Evolutionary conservation across 2,329 filamentous ascomycete species (phyloP), one percentile per base, ranked within the genome.

Genomic region (Arthrobotrys sinensis): DNA sequence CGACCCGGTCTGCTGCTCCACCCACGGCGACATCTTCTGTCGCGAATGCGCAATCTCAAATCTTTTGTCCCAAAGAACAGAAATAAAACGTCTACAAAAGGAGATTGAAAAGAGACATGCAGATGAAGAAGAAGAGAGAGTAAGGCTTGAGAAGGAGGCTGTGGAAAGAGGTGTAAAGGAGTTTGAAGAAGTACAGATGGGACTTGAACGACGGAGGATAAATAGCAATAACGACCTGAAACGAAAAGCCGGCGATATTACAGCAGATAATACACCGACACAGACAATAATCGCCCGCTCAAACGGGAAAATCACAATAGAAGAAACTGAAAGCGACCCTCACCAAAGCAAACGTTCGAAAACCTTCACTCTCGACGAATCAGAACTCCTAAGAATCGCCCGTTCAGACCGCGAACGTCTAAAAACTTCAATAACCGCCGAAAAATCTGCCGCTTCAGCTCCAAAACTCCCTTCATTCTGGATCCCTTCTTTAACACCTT

Each of bases 41-140:
- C 91, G 93, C 81, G 96, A 98, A 86, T 99, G 95, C 85, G 94
- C 94, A 7, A 89, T 98, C 66, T 91, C 87, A 81, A 97, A 98
- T 82, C 90, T 99, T n/a, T 87, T 98, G 0, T 89, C 93, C 0
- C 95, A 99, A 85, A 91, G 93, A 81, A 92, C 94, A 85, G 96
- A 98, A 83, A 94, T 97, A 80, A 96, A 94, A 83, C 89, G 96
- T 0, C 83, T 92, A 1, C 92, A 93, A 78, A 91, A 89, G 81
- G 87, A 89, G 21, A 87, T 89, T 19, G 90, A 91, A 80, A 86
- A 88, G 34, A 88, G 89, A 32, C 86, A 88, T 79, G 87, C 88
- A 68, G 91, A 94, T 28, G 86, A 87, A 5, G 87, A 87, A 3
- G 91, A 92, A 77, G 87, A 88, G 2, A 87, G 87, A 67, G 87